A percentile compares a stretch with the other conserved stretches of the same genome.
Conservation (phyloP, 1,284 basidiomycete genomes). For the Cryptococcus sp. region DNA sequence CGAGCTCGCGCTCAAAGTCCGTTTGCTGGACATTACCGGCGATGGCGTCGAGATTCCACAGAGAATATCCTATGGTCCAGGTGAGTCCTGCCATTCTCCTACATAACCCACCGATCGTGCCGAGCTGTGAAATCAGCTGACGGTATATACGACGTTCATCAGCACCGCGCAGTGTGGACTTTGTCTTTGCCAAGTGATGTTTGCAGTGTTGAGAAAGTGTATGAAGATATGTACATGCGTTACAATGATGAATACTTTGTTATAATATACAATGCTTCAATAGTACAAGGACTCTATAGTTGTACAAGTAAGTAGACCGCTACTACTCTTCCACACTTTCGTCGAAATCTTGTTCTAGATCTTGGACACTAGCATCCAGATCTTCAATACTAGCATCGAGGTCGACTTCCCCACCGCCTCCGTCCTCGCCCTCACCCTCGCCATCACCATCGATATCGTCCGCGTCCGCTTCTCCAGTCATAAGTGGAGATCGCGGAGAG, state of each 20-base stretch:
- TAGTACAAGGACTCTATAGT: too few relatives aligned
- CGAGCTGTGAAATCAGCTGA: slow-evolving; percentile 54
- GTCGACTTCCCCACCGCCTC: slow-evolving; percentile 27
- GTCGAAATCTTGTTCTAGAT: slow-evolving; percentile 14
- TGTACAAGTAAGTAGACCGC: slow-evolving; percentile 1
- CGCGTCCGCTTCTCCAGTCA: not conserved
- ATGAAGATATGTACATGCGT: not conserved
- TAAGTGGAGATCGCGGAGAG: slow-evolving; percentile 6
- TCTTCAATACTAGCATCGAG: slow-evolving; percentile 40
- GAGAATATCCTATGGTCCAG: slow-evolving; percentile 31
- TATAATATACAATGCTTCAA: not conserved
- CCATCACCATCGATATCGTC: not conserved
- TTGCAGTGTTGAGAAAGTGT: not conserved
- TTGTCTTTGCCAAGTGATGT: slow-evolving; percentile 69
- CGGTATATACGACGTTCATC: slow-evolving; percentile 52
- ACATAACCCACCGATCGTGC: slow-evolving; percentile 54
- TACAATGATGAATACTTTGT: not conserved
- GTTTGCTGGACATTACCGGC: slow-evolving; percentile 84
- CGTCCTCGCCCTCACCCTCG: not conserved
- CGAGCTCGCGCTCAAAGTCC: slow-evolving; percentile 91
- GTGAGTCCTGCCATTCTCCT: slow-evolving; percentile 16
- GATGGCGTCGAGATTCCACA: slow-evolving; percentile 86
- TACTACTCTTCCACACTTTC: slow-evolving; percentile 18
- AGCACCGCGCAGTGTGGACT: slow-evolving; percentile 77
- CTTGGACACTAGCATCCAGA: slow-evolving; percentile 6